phyloP scores from a whole-genome alignment of 495 filamentous ascomycete genomes.

The Bathelium albidoporum region DNA sequence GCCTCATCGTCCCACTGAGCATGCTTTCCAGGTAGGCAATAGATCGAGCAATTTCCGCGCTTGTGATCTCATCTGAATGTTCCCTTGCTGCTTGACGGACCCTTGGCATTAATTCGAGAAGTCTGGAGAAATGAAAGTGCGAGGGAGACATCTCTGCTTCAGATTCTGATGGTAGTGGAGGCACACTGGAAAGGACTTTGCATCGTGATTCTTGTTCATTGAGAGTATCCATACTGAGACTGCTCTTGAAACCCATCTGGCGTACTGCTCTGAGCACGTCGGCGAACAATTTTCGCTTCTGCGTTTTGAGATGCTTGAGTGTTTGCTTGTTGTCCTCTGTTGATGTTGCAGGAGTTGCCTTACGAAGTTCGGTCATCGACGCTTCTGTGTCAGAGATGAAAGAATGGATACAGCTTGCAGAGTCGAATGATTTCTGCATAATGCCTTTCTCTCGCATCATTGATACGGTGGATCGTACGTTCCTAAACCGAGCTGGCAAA shows the following conservation, averaged over 20 bases:
- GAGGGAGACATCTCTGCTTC: constrained; percentile 27
- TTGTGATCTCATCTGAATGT: constrained; percentile 74
- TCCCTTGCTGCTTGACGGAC: constrained; percentile 54
- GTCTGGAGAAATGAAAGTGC: constrained; percentile 69
- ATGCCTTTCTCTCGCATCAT: constrained; percentile 50
- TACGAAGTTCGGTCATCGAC: constrained; percentile 59
- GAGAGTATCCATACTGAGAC: constrained; percentile 57
- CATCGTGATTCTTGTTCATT: constrained; percentile 60
- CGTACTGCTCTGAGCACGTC: constrained; percentile 73
- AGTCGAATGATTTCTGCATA: constrained; percentile 36
- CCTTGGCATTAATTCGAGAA: constrained; percentile 58
- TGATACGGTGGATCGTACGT: constrained; percentile 51
- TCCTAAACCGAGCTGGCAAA: constrained; percentile 58
- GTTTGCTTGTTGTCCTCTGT: constrained; percentile 73
- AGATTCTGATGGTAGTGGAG: constrained; percentile 28
- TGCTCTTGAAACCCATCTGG: constrained; percentile 80
- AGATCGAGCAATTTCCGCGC: constrained; percentile 64
- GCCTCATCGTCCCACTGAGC: constrained; percentile 54
- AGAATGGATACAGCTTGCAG: constrained; percentile 48
- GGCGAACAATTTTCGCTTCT: constrained; percentile 83
- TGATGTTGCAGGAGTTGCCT: constrained; percentile 63
- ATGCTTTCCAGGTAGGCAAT: constrained; percentile 75
- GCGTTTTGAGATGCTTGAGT: constrained; percentile 76
- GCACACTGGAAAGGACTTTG: constrained; percentile 46
- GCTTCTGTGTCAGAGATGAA: constrained; percentile 59